Percentiles rank a stretch among this genome's conserved stretches.
These are phyloP conservation scores for Neurospora sublineolata DNA, from an alignment of 495 filamentous ascomycete species.

Conservation along the genomic window DNA sequence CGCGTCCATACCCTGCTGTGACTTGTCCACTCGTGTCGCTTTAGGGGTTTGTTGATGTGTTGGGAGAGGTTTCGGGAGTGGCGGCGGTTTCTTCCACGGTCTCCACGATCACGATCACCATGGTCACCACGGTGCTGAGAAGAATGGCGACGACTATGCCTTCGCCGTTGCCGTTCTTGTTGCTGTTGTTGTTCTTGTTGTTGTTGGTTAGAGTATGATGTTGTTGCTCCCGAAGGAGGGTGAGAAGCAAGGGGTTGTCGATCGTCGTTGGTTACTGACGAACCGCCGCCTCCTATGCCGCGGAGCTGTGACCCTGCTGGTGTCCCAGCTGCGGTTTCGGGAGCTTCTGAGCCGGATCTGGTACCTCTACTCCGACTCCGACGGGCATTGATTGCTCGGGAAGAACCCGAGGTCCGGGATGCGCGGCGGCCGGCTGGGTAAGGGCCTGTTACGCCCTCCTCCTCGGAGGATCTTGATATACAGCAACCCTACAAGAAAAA, in stretches of 20 bases:
- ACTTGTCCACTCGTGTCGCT: conserved; percentile 37
- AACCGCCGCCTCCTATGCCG: not conserved
- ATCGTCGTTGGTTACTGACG: conserved; percentile 7
- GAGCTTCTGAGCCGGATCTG: not conserved
- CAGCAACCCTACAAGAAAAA: conserved; percentile 33
- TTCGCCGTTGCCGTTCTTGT: not conserved
- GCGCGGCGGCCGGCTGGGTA: conserved; percentile 27
- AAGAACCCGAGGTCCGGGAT: conserved; percentile 20
- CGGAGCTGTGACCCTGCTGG: not conserved
- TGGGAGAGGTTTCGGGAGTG: conserved; percentile 19
- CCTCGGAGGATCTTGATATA: conserved; percentile 26
- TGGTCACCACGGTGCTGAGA: not conserved
- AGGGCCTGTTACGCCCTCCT: conserved; percentile 28
- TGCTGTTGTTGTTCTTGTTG: not conserved
- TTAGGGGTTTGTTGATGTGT: conserved; percentile 40
- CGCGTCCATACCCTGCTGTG: conserved; percentile 35
- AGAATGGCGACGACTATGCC: not conserved
- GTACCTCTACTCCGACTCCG: conserved; percentile 2
- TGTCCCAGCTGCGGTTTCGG: conserved; percentile 5
- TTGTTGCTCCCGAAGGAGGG: not conserved
- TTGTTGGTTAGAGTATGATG: not conserved
- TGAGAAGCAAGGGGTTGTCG: conserved; percentile 7
- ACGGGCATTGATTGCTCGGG: conserved; percentile 30
- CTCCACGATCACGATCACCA: not conserved
- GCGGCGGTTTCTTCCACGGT: conserved; percentile 6